phyloP scores from a whole-genome alignment of 257 asterid species.

The Rehmannia glutinosa region DNA sequence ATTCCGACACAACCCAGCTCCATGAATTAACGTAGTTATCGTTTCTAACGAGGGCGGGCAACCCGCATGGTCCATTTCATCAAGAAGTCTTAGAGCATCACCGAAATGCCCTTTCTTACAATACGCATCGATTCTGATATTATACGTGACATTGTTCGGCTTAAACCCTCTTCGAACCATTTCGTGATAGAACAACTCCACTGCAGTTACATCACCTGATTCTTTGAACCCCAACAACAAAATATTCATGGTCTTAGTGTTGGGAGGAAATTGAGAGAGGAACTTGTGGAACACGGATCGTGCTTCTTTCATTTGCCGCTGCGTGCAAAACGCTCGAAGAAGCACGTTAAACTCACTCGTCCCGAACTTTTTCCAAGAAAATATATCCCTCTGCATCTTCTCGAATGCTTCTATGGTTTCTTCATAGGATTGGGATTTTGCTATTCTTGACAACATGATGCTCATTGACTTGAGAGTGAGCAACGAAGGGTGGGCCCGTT shows the following conservation, averaged over 20 bases:
- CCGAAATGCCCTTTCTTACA: slow-evolving; percentile 73
- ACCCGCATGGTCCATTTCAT: slow-evolving; percentile 59
- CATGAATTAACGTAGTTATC: slow-evolving; percentile 80
- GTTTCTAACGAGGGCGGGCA: slow-evolving; percentile 62
- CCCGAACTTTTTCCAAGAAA: slow-evolving; percentile 47
- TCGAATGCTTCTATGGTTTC: slow-evolving; percentile 73
- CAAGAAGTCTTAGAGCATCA: slow-evolving; percentile 73
- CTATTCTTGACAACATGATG: slow-evolving; percentile 78
- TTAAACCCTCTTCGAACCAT: slow-evolving; percentile 87
- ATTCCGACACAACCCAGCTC: slow-evolving; percentile 85
- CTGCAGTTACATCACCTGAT: slow-evolving; percentile 72
- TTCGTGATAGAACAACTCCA: slow-evolving; percentile 87
- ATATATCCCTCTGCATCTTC: slow-evolving; percentile 66
- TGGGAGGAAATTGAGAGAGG: slow-evolving; percentile 56
- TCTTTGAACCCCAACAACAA: slow-evolving; percentile 89
- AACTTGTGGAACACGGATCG: slow-evolving; percentile 72
- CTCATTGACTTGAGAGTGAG: slow-evolving; percentile 83
- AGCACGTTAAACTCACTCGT: slow-evolving; percentile 76
- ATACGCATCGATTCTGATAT: slow-evolving; percentile 73
- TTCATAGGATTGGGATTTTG: slow-evolving; percentile 70
- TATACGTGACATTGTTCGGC: slow-evolving; percentile 54
- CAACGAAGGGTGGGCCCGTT: slow-evolving; percentile 49
- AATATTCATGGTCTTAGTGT: slow-evolving; percentile 83
- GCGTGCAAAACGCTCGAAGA: slow-evolving; percentile 84
- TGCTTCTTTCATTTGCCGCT: slow-evolving; percentile 84